A percentile compares a stretch with the other conserved stretches of the same genome.
These are phyloP conservation scores for Nicotiana benthamiana DNA, from an alignment of 257 asterid species.

Conservation along the genomic window DNA sequence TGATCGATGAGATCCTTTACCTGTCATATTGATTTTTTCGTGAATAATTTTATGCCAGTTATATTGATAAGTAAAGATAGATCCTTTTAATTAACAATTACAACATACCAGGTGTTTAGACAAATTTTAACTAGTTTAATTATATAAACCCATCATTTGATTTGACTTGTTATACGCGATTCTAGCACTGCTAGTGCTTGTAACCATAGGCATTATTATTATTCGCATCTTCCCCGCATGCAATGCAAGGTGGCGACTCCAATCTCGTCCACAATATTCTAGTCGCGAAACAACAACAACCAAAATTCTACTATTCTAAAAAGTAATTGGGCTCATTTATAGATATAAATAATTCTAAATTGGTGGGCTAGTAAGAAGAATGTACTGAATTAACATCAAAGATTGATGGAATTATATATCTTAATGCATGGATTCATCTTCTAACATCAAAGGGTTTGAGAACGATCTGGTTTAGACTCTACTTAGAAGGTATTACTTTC, in stretches of 20 bases:
- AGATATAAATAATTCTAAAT: neutral
- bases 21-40: no score
- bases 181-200: neutral
- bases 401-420: neutral
- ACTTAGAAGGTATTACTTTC: no score
- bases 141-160: neutral
- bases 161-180: conserved; percentile 5
- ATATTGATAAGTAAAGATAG: no score
- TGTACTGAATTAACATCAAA: neutral
- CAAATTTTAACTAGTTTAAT: no score
- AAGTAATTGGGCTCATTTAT: neutral
- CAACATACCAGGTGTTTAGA: no score
- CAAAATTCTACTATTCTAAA: neutral
- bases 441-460: no score
- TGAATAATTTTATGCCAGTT: no score
- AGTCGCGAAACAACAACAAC: neutral
- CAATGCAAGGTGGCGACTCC: neutral
- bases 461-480: no score
- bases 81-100: no score
- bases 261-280: neutral
- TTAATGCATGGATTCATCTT: neutral
- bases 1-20: no score
- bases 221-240: neutral
- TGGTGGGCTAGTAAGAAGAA: neutral
- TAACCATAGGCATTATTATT: neutral